Conservation (phyloP, 345 rosid genomes). For the Gossypium thurberi region DNA sequence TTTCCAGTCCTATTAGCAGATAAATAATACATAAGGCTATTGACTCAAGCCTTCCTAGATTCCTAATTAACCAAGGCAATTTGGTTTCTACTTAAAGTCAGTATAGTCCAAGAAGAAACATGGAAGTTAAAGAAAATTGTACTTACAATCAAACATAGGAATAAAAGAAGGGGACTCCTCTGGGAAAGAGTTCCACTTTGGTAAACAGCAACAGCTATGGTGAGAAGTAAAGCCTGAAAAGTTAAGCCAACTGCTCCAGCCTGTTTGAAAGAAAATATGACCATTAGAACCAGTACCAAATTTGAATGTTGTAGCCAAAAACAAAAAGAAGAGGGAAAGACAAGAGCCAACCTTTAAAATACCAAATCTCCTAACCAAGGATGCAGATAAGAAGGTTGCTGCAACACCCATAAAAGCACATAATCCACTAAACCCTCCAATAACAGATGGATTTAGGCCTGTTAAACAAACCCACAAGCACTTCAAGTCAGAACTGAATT, state of each 20-base stretch:
- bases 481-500: conserved; percentile 10
- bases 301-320: background rate
- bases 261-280: conserved; percentile 34
- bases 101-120: background rate
- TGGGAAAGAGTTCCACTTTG: conserved; percentile 68
- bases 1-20: background rate
- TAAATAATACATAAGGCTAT: background rate
- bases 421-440: conserved; percentile 87
- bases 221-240: conserved; percentile 80
- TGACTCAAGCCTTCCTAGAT: background rate
- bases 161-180: conserved; percentile 58
- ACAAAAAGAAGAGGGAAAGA: background rate
- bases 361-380: conserved; percentile 64
- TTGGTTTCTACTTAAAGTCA: background rate
- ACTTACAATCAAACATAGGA: conserved; percentile 79
- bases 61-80: background rate
- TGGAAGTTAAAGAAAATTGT: background rate
- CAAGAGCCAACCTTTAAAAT: conserved; percentile 50
- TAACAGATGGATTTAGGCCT: conserved; percentile 81
- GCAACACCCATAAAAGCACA: conserved; percentile 92
- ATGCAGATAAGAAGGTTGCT: conserved; percentile 85
- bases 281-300: conserved; percentile 1
- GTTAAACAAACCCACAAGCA: conserved; percentile 16
- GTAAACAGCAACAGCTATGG: conserved; percentile 65
- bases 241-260: conserved; percentile 87